A percentile compares a stretch with the other conserved stretches of the same genome.
Evolutionary conservation across 2,329 filamentous ascomycete genomes (phyloP).

Genomic region (Cladobotryum mycophilum): DNA sequence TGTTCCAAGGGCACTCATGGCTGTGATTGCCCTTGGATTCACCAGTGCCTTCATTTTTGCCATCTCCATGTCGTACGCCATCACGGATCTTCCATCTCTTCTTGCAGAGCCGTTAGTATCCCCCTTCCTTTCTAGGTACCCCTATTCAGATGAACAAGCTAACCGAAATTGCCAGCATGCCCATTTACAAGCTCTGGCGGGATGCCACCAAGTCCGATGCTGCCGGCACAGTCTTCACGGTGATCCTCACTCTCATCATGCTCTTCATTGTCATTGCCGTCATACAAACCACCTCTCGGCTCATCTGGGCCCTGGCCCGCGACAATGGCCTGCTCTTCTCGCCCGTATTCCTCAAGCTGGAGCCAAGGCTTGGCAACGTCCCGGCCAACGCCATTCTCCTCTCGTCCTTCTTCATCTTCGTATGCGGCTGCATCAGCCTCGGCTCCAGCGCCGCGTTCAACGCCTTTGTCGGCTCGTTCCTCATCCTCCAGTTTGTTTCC

Average conservation of each 20-base stretch:
- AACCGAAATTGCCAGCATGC: neutral
- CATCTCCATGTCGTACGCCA: conserved; percentile 23
- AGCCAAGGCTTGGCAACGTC: neutral
- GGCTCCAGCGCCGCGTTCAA: conserved; percentile 8
- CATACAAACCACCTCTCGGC: conserved; percentile 15
- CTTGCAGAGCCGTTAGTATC: conserved; percentile 6
- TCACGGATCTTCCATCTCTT: conserved; percentile 16
- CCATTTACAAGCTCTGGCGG: conserved; percentile 10
- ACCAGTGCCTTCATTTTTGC: conserved; percentile 25
- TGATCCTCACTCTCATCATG: conserved; percentile 8
- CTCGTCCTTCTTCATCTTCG: conserved; percentile 3
- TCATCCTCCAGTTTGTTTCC: conserved; percentile 6
- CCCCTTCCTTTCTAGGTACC: neutral
- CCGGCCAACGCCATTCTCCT: conserved; percentile 5
- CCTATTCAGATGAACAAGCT: neutral
- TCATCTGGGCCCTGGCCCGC: conserved; percentile 16
- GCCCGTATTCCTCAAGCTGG: neutral
- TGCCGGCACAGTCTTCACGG: conserved; percentile 8
- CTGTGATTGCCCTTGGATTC: conserved; percentile 27
- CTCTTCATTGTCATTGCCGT: conserved; percentile 14
- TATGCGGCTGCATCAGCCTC: conserved; percentile 7
- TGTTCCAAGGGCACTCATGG: conserved; percentile 28
- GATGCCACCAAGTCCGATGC: conserved; percentile 7
- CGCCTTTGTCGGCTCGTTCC: conserved; percentile 1
- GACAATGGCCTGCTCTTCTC: conserved; percentile 13